Conservation (phyloP, 202 grass and related monocot genomes). For the Panicum hallii region DNA sequence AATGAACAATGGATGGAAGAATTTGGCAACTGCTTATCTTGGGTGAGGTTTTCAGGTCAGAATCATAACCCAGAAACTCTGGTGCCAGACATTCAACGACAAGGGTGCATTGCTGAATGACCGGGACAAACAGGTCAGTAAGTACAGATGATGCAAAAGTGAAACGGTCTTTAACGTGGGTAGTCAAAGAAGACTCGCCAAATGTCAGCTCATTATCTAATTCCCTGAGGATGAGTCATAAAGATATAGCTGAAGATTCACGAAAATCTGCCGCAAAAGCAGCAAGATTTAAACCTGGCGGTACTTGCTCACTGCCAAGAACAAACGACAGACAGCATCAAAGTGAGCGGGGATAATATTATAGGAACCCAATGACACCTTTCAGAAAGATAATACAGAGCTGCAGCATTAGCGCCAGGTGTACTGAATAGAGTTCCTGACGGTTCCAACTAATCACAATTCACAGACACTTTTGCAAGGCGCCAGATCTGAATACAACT, state of each 20-base stretch:
- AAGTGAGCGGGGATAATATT: constrained; percentile 17
- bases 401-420: constrained; percentile 1
- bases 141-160: neutral
- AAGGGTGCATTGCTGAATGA: neutral
- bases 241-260: neutral
- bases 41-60: neutral
- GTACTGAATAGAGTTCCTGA: neutral
- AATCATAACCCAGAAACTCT: neutral
- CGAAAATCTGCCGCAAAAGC: constrained; percentile 21
- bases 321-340: constrained; percentile 25
- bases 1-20: neutral
- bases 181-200: constrained; percentile 3
- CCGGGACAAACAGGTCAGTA: neutral
- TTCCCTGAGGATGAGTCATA: neutral
- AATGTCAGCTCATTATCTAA: constrained; percentile 3
- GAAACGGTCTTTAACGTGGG: neutral
- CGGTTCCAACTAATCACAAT: constrained; percentile 18
- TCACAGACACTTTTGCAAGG: neutral
- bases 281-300: neutral
- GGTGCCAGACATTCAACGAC: neutral
- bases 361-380: neutral
- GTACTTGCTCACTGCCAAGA: constrained; percentile 1
- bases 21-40: neutral
- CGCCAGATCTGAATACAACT: constrained; percentile 9
- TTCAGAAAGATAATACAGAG: neutral